phyloP scores from a whole-genome alignment of 2,329 filamentous ascomycete species.

The Calonectria fujianensis region DNA sequence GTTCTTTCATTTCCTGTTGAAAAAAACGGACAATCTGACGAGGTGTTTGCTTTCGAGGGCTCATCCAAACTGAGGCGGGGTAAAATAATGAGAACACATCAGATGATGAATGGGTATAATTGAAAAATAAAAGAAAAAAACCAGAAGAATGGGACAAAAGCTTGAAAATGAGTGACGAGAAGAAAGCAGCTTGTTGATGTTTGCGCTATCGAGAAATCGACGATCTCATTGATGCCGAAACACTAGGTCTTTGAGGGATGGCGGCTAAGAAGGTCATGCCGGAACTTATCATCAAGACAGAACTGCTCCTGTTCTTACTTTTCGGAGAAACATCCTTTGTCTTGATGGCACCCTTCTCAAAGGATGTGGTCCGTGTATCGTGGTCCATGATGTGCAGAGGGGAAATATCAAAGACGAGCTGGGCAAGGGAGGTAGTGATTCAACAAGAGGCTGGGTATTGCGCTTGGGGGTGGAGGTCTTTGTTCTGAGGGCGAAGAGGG shows the following conservation, averaged over 20 bases:
- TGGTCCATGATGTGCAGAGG: constrained; percentile 48
- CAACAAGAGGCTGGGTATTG: constrained; percentile 10
- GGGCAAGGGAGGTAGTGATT: constrained; percentile 25
- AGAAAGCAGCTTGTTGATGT: constrained; percentile 24
- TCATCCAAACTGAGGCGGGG: constrained; percentile 20
- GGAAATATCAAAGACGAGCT: constrained; percentile 15
- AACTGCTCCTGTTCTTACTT: constrained; percentile 51
- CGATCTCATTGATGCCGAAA: constrained; percentile 50
- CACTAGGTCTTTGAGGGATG: constrained; percentile 49
- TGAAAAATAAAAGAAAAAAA: constrained; percentile 26
- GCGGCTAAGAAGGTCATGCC: constrained; percentile 56
- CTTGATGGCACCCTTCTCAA: constrained; percentile 53
- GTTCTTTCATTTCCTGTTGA: constrained; percentile 41
- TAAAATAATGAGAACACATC: constrained; percentile 6
- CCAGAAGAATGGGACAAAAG: constrained; percentile 29
- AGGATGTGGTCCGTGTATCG: constrained; percentile 50
- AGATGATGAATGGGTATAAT: constrained; percentile 23
- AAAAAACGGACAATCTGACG: constrained; percentile 30
- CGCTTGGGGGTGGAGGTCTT: constrained; percentile 37
- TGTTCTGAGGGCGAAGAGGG: constrained; percentile 46
- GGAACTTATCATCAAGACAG: constrained; percentile 54
- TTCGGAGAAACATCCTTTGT: constrained; percentile 52
- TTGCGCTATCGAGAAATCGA: constrained; percentile 54
- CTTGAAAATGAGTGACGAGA: constrained; percentile 47
- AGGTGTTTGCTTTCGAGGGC: background rate